Base-by-base conservation (phyloP, 2,329 filamentous ascomycete genomes). In the Pseudocercospora fuligena region DNA sequence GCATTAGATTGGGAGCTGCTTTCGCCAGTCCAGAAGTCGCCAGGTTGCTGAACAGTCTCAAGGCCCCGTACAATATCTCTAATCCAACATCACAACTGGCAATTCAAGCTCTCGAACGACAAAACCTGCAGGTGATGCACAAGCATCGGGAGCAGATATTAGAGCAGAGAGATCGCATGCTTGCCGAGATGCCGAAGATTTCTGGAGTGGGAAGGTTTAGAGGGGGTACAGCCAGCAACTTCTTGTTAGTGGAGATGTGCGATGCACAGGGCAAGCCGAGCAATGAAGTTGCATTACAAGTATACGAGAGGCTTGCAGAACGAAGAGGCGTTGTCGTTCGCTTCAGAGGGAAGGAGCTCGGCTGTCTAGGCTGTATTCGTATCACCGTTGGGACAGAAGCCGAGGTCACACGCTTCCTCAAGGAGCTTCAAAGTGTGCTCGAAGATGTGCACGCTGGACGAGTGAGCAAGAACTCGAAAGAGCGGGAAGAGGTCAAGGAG, bases 51-150 rank as follows among this genome's bases (percentile, higher is more conserved):
- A 99, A 99, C 82, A 93, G 86, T 77, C 85, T 99, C 75, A 98
- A 98, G 81, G 94, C 95, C 0, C 95, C 95, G 0, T 99, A 99
- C 83, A 98, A 97, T 80, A 90, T 99, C 74, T 91, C 93, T 3
- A 94, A 90, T 73, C 93, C 93, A 0, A 97, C 94, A 0, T 93
- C 90, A 73, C 89, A 90, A 40, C 85, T 99, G 19, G 95, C 94
- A 0, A 86, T 84, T 43, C 87, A 90, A 23, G 94, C 92, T 3
- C 82, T 98, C 46, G 84, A 87, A 1, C 81, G 84, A 0, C 80
- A 84, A 19, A 94, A 94, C 29, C 79, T 98, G 53, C 81, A 84
- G 0, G 85, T 90, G 14, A 97, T 97, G 94, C 83, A 83, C 46
- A 79, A 73, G 31, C 91, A 97, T 79, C 85, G 87, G 49, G 85